phyloP scores from a whole-genome alignment of 2,329 filamentous ascomycete species.

The Penicillium vulpinum region DNA sequence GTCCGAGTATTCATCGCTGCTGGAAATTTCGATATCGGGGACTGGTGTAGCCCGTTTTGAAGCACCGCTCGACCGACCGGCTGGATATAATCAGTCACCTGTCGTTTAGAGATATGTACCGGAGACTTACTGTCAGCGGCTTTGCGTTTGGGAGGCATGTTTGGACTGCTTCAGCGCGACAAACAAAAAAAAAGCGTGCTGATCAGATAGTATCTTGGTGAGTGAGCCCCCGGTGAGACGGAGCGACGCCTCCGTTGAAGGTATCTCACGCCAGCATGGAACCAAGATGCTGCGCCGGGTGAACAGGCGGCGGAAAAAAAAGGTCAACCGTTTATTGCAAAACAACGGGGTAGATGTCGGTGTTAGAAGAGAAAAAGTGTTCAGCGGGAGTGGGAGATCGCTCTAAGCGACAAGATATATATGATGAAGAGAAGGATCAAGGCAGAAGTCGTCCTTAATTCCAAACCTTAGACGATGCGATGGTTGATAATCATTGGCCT shows the following conservation, averaged over 20 bases:
- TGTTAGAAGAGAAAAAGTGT: neutral
- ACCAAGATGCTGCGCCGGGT: slow-evolving; percentile 15
- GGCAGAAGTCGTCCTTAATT: neutral
- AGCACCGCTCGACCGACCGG: slow-evolving; percentile 47
- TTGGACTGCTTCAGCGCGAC: slow-evolving; percentile 4
- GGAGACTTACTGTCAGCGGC: slow-evolving; percentile 53
- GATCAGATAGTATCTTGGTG: neutral
- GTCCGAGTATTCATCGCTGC: slow-evolving; percentile 60
- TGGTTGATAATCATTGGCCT: slow-evolving; percentile 22
- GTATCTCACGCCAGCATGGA: slow-evolving; percentile 23
- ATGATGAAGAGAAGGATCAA: neutral
- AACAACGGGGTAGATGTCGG: neutral
- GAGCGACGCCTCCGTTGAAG: slow-evolving; percentile 12
- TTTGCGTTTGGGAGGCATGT: slow-evolving; percentile 73
- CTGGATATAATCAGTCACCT: slow-evolving; percentile 34
- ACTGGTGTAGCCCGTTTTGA: slow-evolving; percentile 52
- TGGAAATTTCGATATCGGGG: slow-evolving; percentile 48
- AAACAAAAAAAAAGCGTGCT: neutral
- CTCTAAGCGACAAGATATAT: neutral
- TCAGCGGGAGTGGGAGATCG: neutral
- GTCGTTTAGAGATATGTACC: slow-evolving; percentile 21
- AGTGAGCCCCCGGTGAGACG: slow-evolving; percentile 9
- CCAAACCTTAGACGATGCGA: neutral
- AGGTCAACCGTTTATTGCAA: neutral
- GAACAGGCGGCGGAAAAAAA: slow-evolving; percentile 14